phyloP scores from a whole-genome alignment of 2,329 filamentous ascomycete genomes.

The Cladosporium sp. region DNA sequence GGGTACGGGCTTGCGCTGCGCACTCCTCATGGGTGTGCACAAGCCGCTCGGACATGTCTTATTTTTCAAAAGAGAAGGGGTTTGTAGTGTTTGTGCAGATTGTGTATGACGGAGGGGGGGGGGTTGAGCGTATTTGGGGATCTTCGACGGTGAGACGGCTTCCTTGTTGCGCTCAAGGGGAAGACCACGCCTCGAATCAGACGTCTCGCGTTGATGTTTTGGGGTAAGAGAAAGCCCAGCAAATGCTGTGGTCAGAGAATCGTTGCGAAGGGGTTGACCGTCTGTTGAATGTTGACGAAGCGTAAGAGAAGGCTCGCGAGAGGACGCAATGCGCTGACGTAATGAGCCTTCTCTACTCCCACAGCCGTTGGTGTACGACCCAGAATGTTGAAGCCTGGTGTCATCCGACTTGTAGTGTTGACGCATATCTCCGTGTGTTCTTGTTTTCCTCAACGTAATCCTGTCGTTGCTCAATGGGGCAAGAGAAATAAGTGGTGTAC shows the following conservation, averaged over 20 bases:
- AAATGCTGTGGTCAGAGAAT: slow-evolving; percentile 34
- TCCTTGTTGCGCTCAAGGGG: slow-evolving; percentile 36
- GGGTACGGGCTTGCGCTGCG: slow-evolving; percentile 38
- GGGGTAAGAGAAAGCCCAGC: slow-evolving; percentile 31
- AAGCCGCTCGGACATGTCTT: slow-evolving; percentile 30
- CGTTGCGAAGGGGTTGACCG: slow-evolving; percentile 30
- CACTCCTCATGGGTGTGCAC: slow-evolving; percentile 29
- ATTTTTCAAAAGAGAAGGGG: slow-evolving; percentile 33
- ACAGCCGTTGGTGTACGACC: slow-evolving; percentile 14
- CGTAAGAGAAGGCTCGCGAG: slow-evolving; percentile 20
- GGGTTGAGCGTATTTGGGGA: slow-evolving; percentile 36
- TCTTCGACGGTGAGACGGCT: slow-evolving; percentile 35
- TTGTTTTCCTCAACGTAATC: slow-evolving; percentile 35
- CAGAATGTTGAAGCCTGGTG: slow-evolving; percentile 20
- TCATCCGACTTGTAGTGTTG: slow-evolving; percentile 25
- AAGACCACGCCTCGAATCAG: slow-evolving; percentile 26
- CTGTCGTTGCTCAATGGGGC: slow-evolving; percentile 23
- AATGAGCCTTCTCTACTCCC: slow-evolving; percentile 16
- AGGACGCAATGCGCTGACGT: background rate
- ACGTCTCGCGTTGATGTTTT: slow-evolving; percentile 14
- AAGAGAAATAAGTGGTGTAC: slow-evolving; percentile 46
- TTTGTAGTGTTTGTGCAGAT: slow-evolving; percentile 31
- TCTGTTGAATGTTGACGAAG: slow-evolving; percentile 22
- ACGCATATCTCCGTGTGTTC: slow-evolving; percentile 33
- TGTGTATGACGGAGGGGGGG: slow-evolving; percentile 34